A percentile compares a stretch with the other conserved stretches of the same genome.
Conservation (phyloP, 2,329 filamentous ascomycete genomes). For the Penicillium sp. region DNA sequence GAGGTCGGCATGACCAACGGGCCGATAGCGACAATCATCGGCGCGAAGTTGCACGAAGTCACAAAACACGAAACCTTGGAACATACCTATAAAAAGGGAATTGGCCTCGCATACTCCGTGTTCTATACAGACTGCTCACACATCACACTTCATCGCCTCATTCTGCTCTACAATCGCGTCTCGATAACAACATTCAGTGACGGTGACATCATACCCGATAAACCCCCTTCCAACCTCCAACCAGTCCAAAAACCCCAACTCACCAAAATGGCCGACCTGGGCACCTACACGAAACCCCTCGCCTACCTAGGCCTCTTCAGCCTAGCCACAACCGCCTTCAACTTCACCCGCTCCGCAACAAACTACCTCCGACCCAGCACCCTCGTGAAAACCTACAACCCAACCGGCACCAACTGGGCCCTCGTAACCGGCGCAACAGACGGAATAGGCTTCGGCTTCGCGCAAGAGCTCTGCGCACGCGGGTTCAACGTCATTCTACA, state of each 20-base stretch:
- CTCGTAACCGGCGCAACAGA: slow-evolving; percentile 54
- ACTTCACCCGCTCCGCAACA: slow-evolving; percentile 16
- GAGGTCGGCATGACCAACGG: too few species aligned
- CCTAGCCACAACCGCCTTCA: slow-evolving; percentile 11
- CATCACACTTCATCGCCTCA: too few species aligned
- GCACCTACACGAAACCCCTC: slow-evolving; percentile 10
- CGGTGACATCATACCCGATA: background rate
- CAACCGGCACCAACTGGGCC: slow-evolving; percentile 19
- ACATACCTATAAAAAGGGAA: too few species aligned
- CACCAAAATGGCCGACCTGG: slow-evolving; percentile 3
- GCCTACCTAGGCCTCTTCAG: slow-evolving; percentile 19
- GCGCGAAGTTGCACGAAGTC: too few species aligned
- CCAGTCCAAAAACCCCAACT: background rate
- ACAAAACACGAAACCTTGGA: too few species aligned
- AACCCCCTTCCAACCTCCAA: background rate
- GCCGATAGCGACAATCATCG: too few species aligned
- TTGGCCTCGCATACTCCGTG: too few species aligned
- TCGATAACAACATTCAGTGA: background rate
- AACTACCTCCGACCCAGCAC: slow-evolving; percentile 18
- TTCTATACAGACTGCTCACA: too few species aligned
- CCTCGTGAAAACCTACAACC: slow-evolving; percentile 20
- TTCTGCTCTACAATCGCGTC: too few species aligned
- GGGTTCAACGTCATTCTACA: slow-evolving; percentile 62
- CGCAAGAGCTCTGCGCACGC: slow-evolving; percentile 51
- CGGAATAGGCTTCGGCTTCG: slow-evolving; percentile 57